These are phyloP conservation scores for Themeda triandra DNA, from an alignment of 176 grass and related monocot genomes.

Conservation along the genomic window DNA sequence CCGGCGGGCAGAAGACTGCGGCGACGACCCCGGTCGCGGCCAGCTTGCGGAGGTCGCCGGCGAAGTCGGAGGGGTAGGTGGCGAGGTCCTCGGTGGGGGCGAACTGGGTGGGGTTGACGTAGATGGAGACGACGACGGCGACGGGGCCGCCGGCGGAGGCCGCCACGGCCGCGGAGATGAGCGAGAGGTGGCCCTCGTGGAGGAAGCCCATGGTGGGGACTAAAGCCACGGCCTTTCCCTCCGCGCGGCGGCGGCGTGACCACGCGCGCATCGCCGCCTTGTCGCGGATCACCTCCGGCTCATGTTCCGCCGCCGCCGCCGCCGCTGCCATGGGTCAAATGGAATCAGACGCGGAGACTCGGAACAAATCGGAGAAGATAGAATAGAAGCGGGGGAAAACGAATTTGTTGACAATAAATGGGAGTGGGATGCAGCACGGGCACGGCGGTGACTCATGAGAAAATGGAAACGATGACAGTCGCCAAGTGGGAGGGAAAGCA, in stretches of 20 bases:
- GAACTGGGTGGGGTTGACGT: constrained; percentile 89
- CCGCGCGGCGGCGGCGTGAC: constrained; percentile 48
- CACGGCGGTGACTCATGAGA: too few relatives aligned
- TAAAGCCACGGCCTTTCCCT: constrained; percentile 57
- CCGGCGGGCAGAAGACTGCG: constrained; percentile 60
- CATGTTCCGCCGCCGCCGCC: constrained; percentile 7
- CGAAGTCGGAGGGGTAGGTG: constrained; percentile 68
- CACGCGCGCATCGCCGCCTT: constrained; percentile 65
- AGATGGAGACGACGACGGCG: constrained; percentile 72
- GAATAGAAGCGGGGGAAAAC: background rate
- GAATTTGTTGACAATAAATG: background rate
- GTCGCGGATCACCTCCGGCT: constrained; percentile 76
- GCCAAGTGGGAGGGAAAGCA: too few relatives aligned
- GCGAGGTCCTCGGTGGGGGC: constrained; percentile 71
- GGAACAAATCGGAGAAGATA: background rate
- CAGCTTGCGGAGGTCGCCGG: constrained; percentile 74
- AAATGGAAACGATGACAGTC: too few relatives aligned
- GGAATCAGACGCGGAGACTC: background rate
- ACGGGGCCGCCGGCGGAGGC: constrained; percentile 37
- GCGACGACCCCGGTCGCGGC: constrained; percentile 45
- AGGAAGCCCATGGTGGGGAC: constrained; percentile 98
- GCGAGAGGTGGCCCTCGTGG: constrained; percentile 84
- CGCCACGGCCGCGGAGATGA: constrained; percentile 42
- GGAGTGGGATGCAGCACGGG: too few relatives aligned
- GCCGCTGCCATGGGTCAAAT: background rate